These are phyloP conservation scores for Neonothopanus nambi DNA, from an alignment of 1,284 basidiomycete genomes.

Conservation along the genomic window DNA sequence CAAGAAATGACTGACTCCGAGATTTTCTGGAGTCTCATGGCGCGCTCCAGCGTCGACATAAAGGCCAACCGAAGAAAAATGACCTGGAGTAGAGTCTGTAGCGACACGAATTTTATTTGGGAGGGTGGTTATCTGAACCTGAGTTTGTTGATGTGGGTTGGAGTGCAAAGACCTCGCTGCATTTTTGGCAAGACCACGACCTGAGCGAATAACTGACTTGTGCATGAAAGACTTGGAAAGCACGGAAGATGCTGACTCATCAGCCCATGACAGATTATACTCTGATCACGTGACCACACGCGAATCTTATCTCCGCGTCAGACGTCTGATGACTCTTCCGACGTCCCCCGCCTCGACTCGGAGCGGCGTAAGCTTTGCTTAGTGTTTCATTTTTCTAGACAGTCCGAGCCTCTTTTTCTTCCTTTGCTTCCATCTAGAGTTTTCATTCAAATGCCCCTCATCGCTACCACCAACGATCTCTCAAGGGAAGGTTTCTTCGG, in stretches of 20 bases:
- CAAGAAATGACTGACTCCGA: slow-evolving; percentile 89
- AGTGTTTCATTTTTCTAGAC: no score
- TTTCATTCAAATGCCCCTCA: neutral
- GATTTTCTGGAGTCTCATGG: slow-evolving; percentile 80
- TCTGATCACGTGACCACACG: no score
- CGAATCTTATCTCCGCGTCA: no score
- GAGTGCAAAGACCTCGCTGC: slow-evolving; percentile 5
- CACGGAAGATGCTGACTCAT: no score
- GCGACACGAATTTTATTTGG: slow-evolving; percentile 92
- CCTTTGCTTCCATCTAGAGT: no score
- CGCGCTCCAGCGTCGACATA: slow-evolving; percentile 94
- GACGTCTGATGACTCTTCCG: no score
- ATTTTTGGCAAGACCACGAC: slow-evolving; percentile 12
- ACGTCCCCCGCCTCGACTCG: no score
- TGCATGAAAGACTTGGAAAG: neutral
- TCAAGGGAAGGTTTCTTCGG: slow-evolving; percentile 48
- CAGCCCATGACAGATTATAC: no score
- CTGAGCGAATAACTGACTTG: slow-evolving; percentile 4
- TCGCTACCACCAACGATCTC: neutral
- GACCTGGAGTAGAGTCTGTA: slow-evolving; percentile 88
- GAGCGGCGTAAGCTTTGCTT: no score
- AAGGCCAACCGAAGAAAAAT: slow-evolving; percentile 93
- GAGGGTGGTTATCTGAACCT: slow-evolving; percentile 76
- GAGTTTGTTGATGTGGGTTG: slow-evolving; percentile 22
- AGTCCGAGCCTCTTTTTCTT: no score